These are phyloP conservation scores for Oenanthe javanica DNA, from an alignment of 140 eudicot genomes.

Conservation along the genomic window DNA sequence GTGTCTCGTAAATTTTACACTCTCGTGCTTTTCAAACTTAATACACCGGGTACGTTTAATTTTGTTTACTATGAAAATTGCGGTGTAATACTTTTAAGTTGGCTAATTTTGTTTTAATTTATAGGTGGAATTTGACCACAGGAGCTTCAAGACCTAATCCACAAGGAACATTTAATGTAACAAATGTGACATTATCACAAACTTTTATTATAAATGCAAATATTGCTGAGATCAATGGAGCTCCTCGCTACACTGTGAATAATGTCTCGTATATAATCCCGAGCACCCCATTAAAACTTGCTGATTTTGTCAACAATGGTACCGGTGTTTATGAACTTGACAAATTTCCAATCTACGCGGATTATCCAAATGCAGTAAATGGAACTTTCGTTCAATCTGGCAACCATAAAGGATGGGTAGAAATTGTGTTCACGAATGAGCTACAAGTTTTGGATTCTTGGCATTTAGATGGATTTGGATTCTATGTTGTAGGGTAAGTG, in stretches of 20 bases:
- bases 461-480: constrained; percentile 84
- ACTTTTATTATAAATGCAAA: constrained; percentile 57
- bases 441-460: constrained; percentile 56
- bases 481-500: constrained; percentile 69
- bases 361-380: constrained; percentile 24
- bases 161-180: constrained; percentile 68
- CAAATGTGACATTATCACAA: constrained; percentile 61
- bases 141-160: constrained; percentile 86
- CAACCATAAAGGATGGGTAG: constrained; percentile 69
- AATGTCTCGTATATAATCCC: constrained; percentile 52
- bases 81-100: background rate
- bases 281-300: constrained; percentile 52
- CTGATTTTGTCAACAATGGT: constrained; percentile 50
- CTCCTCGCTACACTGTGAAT: constrained; percentile 41
- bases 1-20: background rate
- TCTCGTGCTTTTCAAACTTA: background rate
- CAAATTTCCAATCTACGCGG: constrained; percentile 34
- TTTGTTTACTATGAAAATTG: background rate
- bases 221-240: constrained; percentile 21
- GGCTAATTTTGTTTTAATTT: background rate
- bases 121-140: constrained; percentile 58
- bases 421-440: constrained; percentile 55
- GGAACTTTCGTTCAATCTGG: constrained; percentile 55
- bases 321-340: constrained; percentile 61
- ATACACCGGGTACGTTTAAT: background rate